Evolutionary conservation across 2,329 filamentous ascomycete genomes (phyloP).

Genomic region (Fusarium musae): DNA sequence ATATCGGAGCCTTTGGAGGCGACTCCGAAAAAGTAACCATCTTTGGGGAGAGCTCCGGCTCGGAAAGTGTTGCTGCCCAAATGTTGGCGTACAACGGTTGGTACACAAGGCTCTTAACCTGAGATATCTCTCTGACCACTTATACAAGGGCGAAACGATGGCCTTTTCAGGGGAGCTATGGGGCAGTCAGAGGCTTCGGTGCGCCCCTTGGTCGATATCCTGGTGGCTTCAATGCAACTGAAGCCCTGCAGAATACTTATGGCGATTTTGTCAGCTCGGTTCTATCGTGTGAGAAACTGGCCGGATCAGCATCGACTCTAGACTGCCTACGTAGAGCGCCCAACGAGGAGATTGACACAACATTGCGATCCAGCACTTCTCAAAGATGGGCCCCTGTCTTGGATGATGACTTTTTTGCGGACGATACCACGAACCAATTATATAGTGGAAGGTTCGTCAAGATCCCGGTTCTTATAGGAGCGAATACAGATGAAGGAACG

Average conservation of each 20-base stretch:
- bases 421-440: constrained; percentile 47
- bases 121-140: not conserved
- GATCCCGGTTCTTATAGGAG: constrained; percentile 51
- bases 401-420: constrained; percentile 51
- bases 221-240: constrained; percentile 46
- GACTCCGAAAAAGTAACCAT: constrained; percentile 59
- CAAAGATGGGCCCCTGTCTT: constrained; percentile 44
- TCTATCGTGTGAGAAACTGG: constrained; percentile 31
- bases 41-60: constrained; percentile 63
- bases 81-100: constrained; percentile 48
- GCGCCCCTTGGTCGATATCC: constrained; percentile 44
- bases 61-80: constrained; percentile 25
- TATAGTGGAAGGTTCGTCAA: constrained; percentile 48
- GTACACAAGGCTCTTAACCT: not conserved
- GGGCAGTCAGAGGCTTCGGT: constrained; percentile 58
- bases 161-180: constrained; percentile 62
- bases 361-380: constrained; percentile 12
- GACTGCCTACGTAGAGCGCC: constrained; percentile 44
- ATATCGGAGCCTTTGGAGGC: constrained; percentile 58
- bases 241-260: constrained; percentile 43
- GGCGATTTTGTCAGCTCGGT: constrained; percentile 45
- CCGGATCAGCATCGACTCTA: constrained; percentile 40
- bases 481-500: constrained; percentile 49
- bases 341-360: constrained; percentile 45
- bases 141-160: constrained; percentile 54